Evolutionary conservation across 2,329 filamentous ascomycete species (phyloP), one percentile per base, ranked within the genome.

Genomic region (Colletotrichum sp.): DNA sequence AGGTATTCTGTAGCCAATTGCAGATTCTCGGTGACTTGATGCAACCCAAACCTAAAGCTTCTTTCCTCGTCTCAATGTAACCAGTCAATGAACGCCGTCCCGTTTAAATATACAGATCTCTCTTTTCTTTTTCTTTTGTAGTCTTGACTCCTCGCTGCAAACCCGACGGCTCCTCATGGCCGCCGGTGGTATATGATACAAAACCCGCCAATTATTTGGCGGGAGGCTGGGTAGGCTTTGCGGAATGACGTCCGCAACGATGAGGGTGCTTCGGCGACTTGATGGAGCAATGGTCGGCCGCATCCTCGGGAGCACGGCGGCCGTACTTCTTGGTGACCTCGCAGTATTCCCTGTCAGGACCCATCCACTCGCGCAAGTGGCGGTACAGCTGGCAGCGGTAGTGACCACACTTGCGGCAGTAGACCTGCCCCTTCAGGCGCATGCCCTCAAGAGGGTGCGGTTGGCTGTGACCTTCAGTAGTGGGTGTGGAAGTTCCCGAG

Each of bases 351-450:
- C 87, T 83, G 24, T 83, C 85, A 52, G 86, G 83, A 71, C 89
- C 90, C 87, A 93, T 90, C 90, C 91, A 93, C 55, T 86, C 87
- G 79, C 87, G 86, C 79, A 93, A 87, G 81, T 93, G 92, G 78
- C 90, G 89, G 83, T 92, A 90, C 74, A 93, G 86, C 85, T 93
- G 91, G 82, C 92, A 93, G 43, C 92, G 88, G 55, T 86, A 89
- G 75, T 90, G 88, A 65, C 90, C 91, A 77, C 92, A 93, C 82
- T 92, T 92, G 74, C 89, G 87, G 83, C 92, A 93, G 82, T 91
- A 90, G 7, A 91, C 89, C 80, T 92, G 91, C 26, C 91, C 91
- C 71, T 88, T 88, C 65, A 90, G 87, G 28, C 90, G 87, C 78
- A 91, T 84, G 80, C 84, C 83, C 8, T 88, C 86, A 43, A 90